Conservation (phyloP, 441 rosid species). For the Populus trichocarpa region DNA sequence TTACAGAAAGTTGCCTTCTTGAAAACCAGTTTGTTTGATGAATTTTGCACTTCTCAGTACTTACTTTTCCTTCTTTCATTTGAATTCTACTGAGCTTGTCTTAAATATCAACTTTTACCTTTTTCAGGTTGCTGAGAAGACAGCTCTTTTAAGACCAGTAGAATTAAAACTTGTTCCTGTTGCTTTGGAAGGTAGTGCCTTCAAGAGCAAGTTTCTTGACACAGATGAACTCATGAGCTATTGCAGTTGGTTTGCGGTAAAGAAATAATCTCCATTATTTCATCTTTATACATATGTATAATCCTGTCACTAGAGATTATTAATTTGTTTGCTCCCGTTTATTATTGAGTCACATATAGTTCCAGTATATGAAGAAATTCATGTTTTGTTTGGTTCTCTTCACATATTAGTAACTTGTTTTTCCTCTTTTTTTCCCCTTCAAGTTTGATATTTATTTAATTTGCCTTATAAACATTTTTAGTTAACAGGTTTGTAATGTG, state of each 20-base stretch:
- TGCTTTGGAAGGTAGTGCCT: conserved; percentile 95
- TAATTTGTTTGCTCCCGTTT: not conserved
- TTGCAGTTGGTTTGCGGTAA: conserved; percentile 92
- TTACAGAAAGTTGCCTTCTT: not conserved
- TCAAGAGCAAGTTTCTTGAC: conserved; percentile 92
- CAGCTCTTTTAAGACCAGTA: conserved; percentile 77
- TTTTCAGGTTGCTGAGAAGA: conserved; percentile 91
- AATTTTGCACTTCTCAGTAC: not conserved
- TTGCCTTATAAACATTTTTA: conserved; percentile 1
- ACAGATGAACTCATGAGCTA: conserved; percentile 89
- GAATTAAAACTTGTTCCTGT: conserved; percentile 93
- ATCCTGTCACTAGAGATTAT: not conserved
- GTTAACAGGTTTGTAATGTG: not conserved
- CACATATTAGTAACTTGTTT: not conserved
- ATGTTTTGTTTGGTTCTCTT: not conserved
- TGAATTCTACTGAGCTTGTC: conserved; percentile 13
- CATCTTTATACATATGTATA: not conserved
- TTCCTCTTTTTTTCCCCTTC: not conserved
- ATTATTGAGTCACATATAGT: not conserved
- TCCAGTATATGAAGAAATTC: not conserved
- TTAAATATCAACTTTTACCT: conserved; percentile 20
- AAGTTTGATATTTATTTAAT: not conserved
- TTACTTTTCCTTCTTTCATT: conserved; percentile 13
- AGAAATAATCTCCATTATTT: conserved; percentile 25
- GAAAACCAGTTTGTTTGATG: not conserved